Conservation (phyloP, 2,329 filamentous ascomycete genomes). For the Ophiobolus disseminans region DNA sequence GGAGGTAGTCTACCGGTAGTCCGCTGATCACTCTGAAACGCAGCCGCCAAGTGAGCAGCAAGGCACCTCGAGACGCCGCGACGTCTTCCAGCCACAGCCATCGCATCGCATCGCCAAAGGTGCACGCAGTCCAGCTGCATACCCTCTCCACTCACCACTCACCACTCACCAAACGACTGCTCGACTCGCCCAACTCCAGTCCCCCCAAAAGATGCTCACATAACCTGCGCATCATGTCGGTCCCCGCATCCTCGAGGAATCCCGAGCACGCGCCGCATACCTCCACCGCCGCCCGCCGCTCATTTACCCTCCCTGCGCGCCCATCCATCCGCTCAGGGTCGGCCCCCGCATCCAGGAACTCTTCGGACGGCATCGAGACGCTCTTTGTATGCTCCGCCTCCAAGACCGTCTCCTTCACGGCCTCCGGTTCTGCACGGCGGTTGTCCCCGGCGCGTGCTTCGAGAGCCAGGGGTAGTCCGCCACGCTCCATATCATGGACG, state of each 20-base stretch:
- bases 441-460: slow-evolving; percentile 43
- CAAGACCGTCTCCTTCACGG: slow-evolving; percentile 72
- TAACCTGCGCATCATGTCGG: slow-evolving; percentile 42
- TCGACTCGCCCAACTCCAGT: slow-evolving; percentile 6
- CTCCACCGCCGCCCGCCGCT: slow-evolving; percentile 47
- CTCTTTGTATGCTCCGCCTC: slow-evolving; percentile 76
- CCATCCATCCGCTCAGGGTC: slow-evolving; percentile 40
- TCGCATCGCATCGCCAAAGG: slow-evolving; percentile 3
- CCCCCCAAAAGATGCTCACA: slow-evolving; percentile 28
- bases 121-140: slow-evolving; percentile 3
- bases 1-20: too few relatives aligned
- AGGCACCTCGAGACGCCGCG: slow-evolving; percentile 10
- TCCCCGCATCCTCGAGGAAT: slow-evolving; percentile 35
- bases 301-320: slow-evolving; percentile 58
- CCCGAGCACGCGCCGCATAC: slow-evolving; percentile 35
- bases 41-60: slow-evolving; percentile 7
- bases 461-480: slow-evolving; percentile 52
- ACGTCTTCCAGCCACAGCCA: slow-evolving; percentile 13
- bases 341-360: slow-evolving; percentile 45
- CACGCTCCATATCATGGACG: slow-evolving; percentile 74
- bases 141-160: neutral
- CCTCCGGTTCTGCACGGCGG: slow-evolving; percentile 40
- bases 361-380: slow-evolving; percentile 65
- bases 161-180: neutral
- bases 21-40: slow-evolving; percentile 1